These are phyloP conservation scores for Gaertneriomyces sp. DNA, from an alignment of 192 early-diverging fungal species.

Conservation along the genomic window DNA sequence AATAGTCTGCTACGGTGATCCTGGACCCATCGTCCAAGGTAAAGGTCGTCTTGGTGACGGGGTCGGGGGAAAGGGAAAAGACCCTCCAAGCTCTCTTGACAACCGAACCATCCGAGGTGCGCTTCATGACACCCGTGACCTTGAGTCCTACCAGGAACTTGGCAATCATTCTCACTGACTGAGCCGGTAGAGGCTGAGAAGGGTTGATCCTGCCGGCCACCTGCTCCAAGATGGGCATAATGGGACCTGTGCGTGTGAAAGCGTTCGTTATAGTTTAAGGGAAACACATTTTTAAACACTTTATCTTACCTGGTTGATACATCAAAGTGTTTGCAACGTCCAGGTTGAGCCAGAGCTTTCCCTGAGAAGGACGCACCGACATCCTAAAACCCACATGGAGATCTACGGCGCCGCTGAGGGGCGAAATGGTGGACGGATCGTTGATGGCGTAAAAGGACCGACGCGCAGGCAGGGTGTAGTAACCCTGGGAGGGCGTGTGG, in stretches of 20 bases:
- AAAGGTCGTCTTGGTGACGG: slow-evolving; percentile 54
- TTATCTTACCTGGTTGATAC: slow-evolving; percentile 6
- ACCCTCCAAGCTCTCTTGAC: not conserved
- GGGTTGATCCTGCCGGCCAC: not conserved
- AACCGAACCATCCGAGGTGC: not conserved
- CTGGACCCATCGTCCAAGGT: slow-evolving; percentile 30
- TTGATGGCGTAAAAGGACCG: slow-evolving; percentile 24
- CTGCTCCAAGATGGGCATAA: not conserved
- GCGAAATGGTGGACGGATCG: not conserved
- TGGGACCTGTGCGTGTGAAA: not conserved
- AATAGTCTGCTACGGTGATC: slow-evolving; percentile 67
- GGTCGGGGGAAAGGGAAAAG: slow-evolving; percentile 39
- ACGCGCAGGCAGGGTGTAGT: slow-evolving; percentile 3
- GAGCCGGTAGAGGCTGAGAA: not conserved
- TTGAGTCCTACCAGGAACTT: not conserved
- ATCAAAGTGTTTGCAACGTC: not conserved
- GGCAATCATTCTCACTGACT: not conserved
- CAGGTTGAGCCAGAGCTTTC: not conserved
- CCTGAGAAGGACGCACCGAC: slow-evolving; percentile 1
- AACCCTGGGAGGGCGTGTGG: slow-evolving; percentile 1
- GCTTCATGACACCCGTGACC: not conserved
- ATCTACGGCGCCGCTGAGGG: not conserved
- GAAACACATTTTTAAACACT: not conserved
- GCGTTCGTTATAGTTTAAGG: not conserved
- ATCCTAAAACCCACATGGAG: slow-evolving; percentile 1